phyloP scores from a whole-genome alignment of 306 rosid genomes.

The Urtica urens region DNA sequence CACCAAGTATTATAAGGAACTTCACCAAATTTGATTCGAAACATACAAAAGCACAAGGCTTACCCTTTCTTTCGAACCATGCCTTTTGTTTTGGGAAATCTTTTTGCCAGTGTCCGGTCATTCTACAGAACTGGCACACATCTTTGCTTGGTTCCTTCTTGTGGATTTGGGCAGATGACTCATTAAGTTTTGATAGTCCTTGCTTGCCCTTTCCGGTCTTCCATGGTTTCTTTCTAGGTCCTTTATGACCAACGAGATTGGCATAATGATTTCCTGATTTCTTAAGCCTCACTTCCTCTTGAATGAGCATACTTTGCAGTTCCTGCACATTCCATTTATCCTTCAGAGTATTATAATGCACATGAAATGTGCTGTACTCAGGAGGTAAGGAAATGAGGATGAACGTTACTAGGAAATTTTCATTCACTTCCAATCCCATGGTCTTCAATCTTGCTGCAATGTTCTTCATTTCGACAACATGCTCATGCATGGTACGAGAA shows the following conservation, averaged over 20 bases:
- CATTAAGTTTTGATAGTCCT: neutral
- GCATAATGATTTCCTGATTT: conserved; percentile 2
- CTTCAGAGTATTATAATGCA: conserved; percentile 6
- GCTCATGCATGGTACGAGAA: conserved; percentile 9
- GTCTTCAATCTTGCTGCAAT: neutral
- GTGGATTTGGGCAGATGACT: no score
- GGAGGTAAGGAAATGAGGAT: conserved; percentile 3
- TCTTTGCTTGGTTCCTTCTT: no score
- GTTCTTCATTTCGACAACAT: conserved; percentile 9
- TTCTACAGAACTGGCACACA: no score
- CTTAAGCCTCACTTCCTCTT: conserved; percentile 10
- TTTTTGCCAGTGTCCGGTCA: no score
- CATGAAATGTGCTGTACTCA: conserved; percentile 9
- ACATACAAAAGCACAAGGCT: no score
- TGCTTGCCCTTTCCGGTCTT: neutral
- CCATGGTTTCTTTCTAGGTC: neutral
- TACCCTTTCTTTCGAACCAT: no score
- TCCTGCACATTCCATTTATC: conserved; percentile 8
- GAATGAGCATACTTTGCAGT: neutral
- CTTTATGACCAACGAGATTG: neutral
- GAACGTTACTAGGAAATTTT: conserved; percentile 1
- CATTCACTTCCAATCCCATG: conserved; percentile 4
- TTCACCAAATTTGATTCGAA: no score
- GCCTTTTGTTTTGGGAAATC: no score
- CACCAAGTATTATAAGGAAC: no score